Percentiles rank a stretch among this genome's conserved stretches.
These are phyloP conservation scores for Boletus huronensis DNA, from an alignment of 768 basidiomycete species.

Conservation along the genomic window DNA sequence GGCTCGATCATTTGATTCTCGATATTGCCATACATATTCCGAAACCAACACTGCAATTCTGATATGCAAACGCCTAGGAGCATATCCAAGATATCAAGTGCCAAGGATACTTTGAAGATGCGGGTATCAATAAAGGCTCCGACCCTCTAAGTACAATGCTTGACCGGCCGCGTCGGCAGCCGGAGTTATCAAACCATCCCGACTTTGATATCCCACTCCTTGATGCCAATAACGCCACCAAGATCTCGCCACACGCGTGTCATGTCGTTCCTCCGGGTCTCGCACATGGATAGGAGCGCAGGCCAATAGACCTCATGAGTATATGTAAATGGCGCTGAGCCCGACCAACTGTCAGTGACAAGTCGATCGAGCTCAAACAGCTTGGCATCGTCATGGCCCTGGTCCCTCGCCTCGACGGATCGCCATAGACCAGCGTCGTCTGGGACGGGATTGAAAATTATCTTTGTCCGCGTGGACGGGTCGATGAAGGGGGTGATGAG, in stretches of 20 bases:
- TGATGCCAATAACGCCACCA: constrained; percentile 67
- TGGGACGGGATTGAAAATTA: constrained; percentile 64
- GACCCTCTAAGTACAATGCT: constrained; percentile 8
- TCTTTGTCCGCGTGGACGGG: constrained; percentile 71
- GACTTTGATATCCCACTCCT: constrained; percentile 76
- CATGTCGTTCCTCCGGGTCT: constrained; percentile 47
- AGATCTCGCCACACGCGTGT: constrained; percentile 61
- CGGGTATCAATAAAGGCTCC: too few species aligned
- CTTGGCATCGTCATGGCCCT: constrained; percentile 12
- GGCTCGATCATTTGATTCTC: too few species aligned
- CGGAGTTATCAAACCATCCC: constrained; percentile 9
- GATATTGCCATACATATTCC: too few species aligned
- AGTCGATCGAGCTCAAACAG: constrained; percentile 70
- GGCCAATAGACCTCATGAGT: constrained; percentile 76
- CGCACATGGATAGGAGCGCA: constrained; percentile 52
- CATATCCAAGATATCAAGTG: too few species aligned
- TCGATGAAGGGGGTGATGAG: constrained; percentile 80
- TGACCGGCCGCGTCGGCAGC: not conserved
- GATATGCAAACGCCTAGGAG: too few species aligned
- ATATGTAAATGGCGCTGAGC: constrained; percentile 64
- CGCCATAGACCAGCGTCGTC: constrained; percentile 28
- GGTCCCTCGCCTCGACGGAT: constrained; percentile 20
- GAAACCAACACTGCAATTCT: too few species aligned
- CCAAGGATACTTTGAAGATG: too few species aligned
- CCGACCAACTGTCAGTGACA: constrained; percentile 69